Conservation (phyloP, 1,139 yeast species). For the Suhomyces chickasaworum region DNA sequence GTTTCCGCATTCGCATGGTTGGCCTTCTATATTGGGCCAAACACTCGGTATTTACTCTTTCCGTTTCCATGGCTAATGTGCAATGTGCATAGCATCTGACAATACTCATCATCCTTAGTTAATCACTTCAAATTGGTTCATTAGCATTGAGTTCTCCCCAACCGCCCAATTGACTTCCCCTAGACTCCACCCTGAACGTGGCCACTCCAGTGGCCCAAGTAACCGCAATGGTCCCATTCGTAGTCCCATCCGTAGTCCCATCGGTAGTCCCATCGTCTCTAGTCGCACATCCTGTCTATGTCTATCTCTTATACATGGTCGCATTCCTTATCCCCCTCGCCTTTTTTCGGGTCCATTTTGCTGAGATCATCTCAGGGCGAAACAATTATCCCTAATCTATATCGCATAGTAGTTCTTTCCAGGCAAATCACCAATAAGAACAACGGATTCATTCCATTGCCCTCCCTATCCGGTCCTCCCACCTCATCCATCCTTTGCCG, state of each 20-base stretch:
- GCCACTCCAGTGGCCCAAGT: no score
- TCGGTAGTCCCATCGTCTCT: no score
- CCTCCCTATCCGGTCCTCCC: not conserved
- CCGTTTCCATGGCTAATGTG: conserved; percentile 1
- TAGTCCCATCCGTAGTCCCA: no score
- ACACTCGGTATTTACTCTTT: not conserved
- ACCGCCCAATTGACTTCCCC: no score
- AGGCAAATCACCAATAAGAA: not conserved
- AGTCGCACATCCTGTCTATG: not conserved
- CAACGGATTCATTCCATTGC: not conserved
- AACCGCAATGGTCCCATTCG: no score
- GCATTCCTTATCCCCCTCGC: conserved; percentile 8
- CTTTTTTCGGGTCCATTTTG: conserved; percentile 8
- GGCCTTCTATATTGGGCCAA: not conserved
- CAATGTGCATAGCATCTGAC: not conserved
- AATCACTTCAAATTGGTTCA: no score
- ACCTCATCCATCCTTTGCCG: not conserved
- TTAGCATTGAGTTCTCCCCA: no score
- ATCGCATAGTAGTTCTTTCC: conserved; percentile 4
- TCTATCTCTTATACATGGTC: conserved; percentile 1
- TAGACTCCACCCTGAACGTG: no score
- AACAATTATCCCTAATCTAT: conserved; percentile 10
- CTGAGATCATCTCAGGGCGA: conserved; percentile 13
- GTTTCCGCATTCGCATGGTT: not conserved
- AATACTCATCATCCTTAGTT: not conserved